A percentile compares a stretch with the other conserved stretches of the same genome.
phyloP scores from a whole-genome alignment of 2,329 filamentous ascomycete species.

The Ascochyta fabae region DNA sequence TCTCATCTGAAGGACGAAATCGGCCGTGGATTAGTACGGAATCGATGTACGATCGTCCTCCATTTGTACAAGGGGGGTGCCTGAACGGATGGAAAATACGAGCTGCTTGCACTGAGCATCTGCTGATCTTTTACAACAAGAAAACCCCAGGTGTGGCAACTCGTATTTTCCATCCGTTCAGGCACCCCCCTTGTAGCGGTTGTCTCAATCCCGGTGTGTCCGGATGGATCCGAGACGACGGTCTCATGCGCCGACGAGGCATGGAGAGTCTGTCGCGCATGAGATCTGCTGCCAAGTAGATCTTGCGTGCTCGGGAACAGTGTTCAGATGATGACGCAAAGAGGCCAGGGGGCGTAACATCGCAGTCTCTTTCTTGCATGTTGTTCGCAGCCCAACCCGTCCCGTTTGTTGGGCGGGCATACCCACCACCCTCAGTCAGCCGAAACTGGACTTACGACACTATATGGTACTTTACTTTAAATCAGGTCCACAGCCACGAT shows the following conservation, averaged over 20 bases:
- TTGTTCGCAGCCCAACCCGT: neutral
- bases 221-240: neutral
- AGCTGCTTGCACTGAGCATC: too few species aligned
- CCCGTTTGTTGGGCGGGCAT: neutral
- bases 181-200: neutral
- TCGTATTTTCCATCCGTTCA: too few species aligned
- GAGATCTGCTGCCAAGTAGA: constrained; percentile 4
- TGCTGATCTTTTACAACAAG: too few species aligned
- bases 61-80: neutral
- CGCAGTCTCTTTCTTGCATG: neutral
- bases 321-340: constrained; percentile 1
- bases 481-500: too few species aligned
- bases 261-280: neutral
- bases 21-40: neutral
- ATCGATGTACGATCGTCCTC: constrained; percentile 1
- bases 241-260: neutral
- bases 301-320: neutral
- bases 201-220: neutral
- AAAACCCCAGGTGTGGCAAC: too few species aligned
- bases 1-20: neutral
- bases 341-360: neutral
- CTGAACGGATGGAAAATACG: too few species aligned
- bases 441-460: neutral
- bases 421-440: neutral
- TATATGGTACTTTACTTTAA: neutral